Evolutionary conservation across 2,329 filamentous ascomycete genomes (phyloP), one percentile per base, ranked within the genome.

Genomic region (Elsinoe arachidis): DNA sequence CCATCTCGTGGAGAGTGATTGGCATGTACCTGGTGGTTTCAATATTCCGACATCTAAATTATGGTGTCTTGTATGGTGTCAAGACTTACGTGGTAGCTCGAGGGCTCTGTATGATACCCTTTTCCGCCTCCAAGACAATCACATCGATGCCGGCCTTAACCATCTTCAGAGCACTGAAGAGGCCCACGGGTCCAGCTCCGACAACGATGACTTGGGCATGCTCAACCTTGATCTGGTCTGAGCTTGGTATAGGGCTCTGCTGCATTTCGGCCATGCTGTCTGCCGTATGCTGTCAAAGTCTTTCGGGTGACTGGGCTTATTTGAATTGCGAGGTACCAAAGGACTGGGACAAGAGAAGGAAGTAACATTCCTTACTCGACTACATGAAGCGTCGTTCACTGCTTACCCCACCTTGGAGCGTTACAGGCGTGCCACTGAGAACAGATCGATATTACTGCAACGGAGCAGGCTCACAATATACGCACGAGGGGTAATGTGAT

Each of bases 51-150:
- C n/a, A n/a, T 14, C 2, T 10, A n/a, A 14, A 12, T 33, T 7
- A 17, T 19, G 17, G 2, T 47, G 17, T n/a, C 12, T 35, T 7
- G 5, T 7, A 17, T 19, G 17, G 2, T 47, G 17, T n/a, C 12
- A 51, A 19, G 5, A 46, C 49, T 53, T 23, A 38, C 49, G 34
- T 53, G n/a, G 35, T 53, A 12, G 49, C 34, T 39, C 49, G n/a
- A 17, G 34, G 49, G n/a, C 49, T 53, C 17, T 37, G 49, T 19
- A 53, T 10, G n/a, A 53, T 39, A 5, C n/a, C n/a, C 17, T 39
- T 53, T 15, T 39, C 49, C 3, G 49, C 17, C 33, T 53, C 49
- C 2, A 53, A 15, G 17, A 53, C 15, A 9, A 39, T 7, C 10
- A 38, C 34, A 3, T 39, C n/a, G 19, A 38, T 26, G 14, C 49